phyloP scores from a whole-genome alignment of 257 asterid species.

The Solanum phureja region DNA sequence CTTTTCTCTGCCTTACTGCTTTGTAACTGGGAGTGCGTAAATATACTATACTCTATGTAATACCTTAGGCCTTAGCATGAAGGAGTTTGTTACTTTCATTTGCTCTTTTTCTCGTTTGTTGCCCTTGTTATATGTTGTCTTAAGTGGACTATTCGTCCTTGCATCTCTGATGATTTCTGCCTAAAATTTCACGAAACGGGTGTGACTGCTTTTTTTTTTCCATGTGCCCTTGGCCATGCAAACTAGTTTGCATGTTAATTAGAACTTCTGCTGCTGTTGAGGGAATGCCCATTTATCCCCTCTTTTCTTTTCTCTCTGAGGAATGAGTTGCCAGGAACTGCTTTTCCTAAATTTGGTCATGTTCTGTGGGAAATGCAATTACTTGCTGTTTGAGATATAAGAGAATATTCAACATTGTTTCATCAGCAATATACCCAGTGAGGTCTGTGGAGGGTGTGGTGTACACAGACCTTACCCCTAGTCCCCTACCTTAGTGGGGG shows the following conservation, averaged over 20 bases:
- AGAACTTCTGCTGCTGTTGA: not conserved
- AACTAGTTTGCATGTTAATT: not conserved
- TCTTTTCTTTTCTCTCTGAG: not conserved
- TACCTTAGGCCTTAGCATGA: not conserved
- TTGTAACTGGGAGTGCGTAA: not conserved
- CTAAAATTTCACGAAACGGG: not conserved
- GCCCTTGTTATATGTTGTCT: not conserved
- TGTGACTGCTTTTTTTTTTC: not conserved
- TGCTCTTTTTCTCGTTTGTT: not conserved
- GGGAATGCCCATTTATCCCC: not conserved
- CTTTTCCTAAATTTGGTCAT: not conserved
- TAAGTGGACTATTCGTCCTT: not conserved
- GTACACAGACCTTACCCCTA: not conserved
- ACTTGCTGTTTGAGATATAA: not conserved
- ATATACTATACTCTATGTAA: not conserved
- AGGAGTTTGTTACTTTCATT: not conserved
- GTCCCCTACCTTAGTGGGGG: not conserved
- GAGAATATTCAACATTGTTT: not conserved
- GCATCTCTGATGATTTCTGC: not conserved
- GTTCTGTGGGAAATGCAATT: not conserved
- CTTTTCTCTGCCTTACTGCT: not conserved
- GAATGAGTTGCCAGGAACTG: not conserved
- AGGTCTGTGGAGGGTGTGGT: not conserved
- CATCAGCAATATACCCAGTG: not conserved
- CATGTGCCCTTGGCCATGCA: not conserved